phyloP scores from a whole-genome alignment of 345 rosid species.

The Eucalyptus tenuipes region DNA sequence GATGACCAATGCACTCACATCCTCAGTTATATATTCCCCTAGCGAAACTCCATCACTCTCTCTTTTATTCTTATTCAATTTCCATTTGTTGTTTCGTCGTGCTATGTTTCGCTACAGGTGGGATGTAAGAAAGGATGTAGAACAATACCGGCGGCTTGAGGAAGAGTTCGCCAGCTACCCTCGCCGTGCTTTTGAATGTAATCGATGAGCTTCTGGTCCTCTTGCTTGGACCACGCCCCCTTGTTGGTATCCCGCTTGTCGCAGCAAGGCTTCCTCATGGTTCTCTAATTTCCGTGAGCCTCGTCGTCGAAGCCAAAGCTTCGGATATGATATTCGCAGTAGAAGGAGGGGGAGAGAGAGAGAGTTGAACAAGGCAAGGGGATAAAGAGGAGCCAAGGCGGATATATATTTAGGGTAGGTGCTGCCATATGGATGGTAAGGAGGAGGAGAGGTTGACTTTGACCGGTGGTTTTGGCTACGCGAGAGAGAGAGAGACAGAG shows the following conservation, averaged over 20 bases:
- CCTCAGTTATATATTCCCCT: not conserved
- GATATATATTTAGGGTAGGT: not conserved
- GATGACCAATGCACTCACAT: not conserved
- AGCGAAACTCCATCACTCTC: not conserved
- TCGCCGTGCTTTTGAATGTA: slow-evolving; percentile 27
- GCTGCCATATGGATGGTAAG: not conserved
- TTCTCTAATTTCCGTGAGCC: too few relatives aligned
- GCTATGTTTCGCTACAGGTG: not conserved
- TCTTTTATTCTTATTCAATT: not conserved
- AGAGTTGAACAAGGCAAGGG: not conserved
- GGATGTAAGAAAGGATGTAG: not conserved
- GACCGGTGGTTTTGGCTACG: slow-evolving; percentile 26
- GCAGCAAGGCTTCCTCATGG: slow-evolving; percentile 30
- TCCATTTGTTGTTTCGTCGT: not conserved
- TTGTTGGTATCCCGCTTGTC: slow-evolving; percentile 21
- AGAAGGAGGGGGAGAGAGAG: not conserved
- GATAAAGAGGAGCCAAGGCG: not conserved
- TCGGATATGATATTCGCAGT: not conserved
- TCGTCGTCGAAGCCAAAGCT: not conserved
- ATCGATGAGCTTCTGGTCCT: slow-evolving; percentile 29
- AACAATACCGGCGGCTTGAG: slow-evolving; percentile 24
- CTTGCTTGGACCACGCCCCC: slow-evolving; percentile 38
- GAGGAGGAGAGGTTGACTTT: slow-evolving; percentile 7
- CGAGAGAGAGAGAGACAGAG: not conserved
- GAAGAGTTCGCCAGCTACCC: slow-evolving; percentile 31